These are phyloP conservation scores for Arthrobotrys sphaeroides DNA, from an alignment of 2,329 filamentous ascomycete species.

Conservation along the genomic window DNA sequence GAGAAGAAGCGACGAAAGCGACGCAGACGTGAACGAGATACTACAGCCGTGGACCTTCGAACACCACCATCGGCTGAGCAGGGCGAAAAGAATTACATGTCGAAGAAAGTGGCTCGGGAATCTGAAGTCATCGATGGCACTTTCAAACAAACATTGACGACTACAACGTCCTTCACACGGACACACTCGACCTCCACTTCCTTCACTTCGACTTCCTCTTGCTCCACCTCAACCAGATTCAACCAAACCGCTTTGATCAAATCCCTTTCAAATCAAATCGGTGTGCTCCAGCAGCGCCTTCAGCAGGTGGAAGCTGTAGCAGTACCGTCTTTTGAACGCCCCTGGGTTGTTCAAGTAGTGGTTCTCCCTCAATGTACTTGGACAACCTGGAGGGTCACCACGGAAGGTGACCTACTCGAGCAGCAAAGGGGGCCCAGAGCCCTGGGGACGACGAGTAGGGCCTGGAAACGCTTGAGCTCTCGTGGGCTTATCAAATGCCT, in stretches of 20 bases:
- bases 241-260: conserved; percentile 45
- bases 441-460: conserved; percentile 24
- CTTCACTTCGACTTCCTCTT: conserved; percentile 41
- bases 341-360: conserved; percentile 55
- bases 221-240: conserved; percentile 21
- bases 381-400: conserved; percentile 34
- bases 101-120: conserved; percentile 29
- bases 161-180: conserved; percentile 46
- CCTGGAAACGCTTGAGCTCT: conserved; percentile 45
- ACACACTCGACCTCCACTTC: conserved; percentile 50
- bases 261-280: conserved; percentile 44
- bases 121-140: conserved; percentile 38
- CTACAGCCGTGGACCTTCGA: conserved; percentile 15
- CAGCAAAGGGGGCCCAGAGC: conserved; percentile 30
- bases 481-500: conserved; percentile 47
- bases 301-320: conserved; percentile 52
- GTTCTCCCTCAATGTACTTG: conserved; percentile 54
- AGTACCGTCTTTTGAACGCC: conserved; percentile 48
- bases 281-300: conserved; percentile 52
- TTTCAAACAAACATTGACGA: conserved; percentile 44
- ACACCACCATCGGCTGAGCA: conserved; percentile 26
- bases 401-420: conserved; percentile 36
- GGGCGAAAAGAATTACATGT: conserved; percentile 19
- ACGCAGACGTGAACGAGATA: conserved; percentile 17
- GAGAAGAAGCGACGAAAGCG: conserved; percentile 28